Base-by-base conservation (phyloP, 228 moss, liverwort and hornwort genomes). In the Sphagnum fallax region DNA sequence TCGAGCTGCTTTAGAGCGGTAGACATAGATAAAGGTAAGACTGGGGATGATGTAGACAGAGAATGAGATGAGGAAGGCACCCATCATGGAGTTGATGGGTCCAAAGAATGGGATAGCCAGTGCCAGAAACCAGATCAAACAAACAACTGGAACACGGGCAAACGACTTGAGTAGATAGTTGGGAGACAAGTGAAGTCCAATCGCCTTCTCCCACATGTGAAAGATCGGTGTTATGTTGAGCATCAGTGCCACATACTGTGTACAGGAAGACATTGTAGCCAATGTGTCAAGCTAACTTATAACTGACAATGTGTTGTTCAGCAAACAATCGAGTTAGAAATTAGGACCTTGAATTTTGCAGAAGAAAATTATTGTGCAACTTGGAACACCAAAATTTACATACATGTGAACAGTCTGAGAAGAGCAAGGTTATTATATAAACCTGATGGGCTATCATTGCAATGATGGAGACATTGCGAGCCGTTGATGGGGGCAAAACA, bases 21-120 rank as follows among this genome's bases (percentile, higher is more conserved):
- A 80, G 4, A 75, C 49, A 6, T 63, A 59, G 47, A 73, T 70
- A 52, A 76, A 74, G 5, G 76, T 61, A 15, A 64, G 49, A 55
- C 73, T 76, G 5, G 80, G 80, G 5, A 80, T 76, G 52, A 80
- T 76, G 70, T 76, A 76, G 14, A 73, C 76, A 8, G 67, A 73
- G 55, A 80, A 80, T 2, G 73, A 69, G 32, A 70, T 67, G 47
- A 76, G 5, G 15, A 76, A 76, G 4, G 80, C 80, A 62, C 73
- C 80, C 53, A 76, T 64, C 5, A 80, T 53, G 12, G 80, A 80
- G 58, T 76, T 80, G 66, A 76, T 73, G 47, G 73, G 80, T 49
- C 80, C 80, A 51, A 80, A 80, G 47, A 76, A 80, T 6, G 80
- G 80, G 47, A 80, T 66, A 11, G 76, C 80, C 1, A 76, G 50